These are phyloP conservation scores for Microdochium paspali DNA, from an alignment of 2,329 filamentous ascomycete species.

Conservation along the genomic window DNA sequence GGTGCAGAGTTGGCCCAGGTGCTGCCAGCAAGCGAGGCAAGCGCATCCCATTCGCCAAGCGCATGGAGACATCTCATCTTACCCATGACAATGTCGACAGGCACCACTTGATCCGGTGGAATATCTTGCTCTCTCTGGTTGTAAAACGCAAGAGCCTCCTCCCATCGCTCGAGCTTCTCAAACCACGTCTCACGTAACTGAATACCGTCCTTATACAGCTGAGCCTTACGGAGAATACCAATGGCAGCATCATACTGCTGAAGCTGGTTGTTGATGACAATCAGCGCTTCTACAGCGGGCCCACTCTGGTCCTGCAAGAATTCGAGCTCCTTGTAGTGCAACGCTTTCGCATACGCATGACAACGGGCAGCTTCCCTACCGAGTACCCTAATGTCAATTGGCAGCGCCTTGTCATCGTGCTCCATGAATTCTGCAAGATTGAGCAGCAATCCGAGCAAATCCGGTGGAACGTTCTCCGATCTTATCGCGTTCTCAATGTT, in stretches of 20 bases:
- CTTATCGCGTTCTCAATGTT: conserved; percentile 95
- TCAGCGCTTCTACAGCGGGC: conserved; percentile 89
- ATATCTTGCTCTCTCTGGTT: conserved; percentile 73
- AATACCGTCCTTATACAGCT: conserved; percentile 87
- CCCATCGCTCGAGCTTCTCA: conserved; percentile 96
- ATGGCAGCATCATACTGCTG: conserved; percentile 98
- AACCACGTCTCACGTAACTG: conserved; percentile 98
- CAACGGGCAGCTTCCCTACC: conserved; percentile 94
- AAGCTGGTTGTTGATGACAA: conserved; percentile 98
- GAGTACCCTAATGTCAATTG: conserved; percentile 91
- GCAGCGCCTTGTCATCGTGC: conserved; percentile 95
- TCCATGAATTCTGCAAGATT: conserved; percentile 99
- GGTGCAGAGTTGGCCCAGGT: conserved; percentile 86
- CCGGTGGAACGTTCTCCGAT: conserved; percentile 90
- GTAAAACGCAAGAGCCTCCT: conserved; percentile 89
- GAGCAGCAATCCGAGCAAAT: conserved; percentile 85
- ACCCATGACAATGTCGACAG: conserved; percentile 95
- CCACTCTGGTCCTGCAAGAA: conserved; percentile 97
- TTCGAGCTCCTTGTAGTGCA: conserved; percentile 98
- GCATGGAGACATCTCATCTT: conserved; percentile 99
- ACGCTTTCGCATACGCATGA: conserved; percentile 93
- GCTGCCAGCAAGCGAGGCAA: conserved; percentile 81
- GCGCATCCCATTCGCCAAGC: conserved; percentile 90
- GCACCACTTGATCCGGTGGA: conserved; percentile 42
- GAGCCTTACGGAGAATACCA: conserved; percentile 91